phyloP scores from a whole-genome alignment of 2,329 filamentous ascomycete genomes.

The Hymenoscyphus linearis region DNA sequence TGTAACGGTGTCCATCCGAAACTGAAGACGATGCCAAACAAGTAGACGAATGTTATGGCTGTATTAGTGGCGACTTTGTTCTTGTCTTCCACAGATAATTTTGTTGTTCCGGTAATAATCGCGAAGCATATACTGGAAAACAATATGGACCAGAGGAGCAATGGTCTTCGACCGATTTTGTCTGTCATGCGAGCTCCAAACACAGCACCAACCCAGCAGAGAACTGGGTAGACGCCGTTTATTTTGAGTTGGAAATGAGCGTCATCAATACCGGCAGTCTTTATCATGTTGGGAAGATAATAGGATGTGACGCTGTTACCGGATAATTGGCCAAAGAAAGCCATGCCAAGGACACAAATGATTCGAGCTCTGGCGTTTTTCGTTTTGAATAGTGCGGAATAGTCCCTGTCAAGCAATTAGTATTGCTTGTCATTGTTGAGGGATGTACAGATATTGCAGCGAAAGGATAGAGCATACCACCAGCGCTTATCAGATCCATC shows the following conservation, averaged over 20 bases:
- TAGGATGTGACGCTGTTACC: slow-evolving; percentile 41
- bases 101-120: slow-evolving; percentile 25
- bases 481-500: slow-evolving; percentile 23
- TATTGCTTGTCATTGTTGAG: background rate
- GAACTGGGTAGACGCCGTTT: slow-evolving; percentile 35
- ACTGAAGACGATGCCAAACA: slow-evolving; percentile 48
- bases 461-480: slow-evolving; percentile 11
- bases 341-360: slow-evolving; percentile 31
- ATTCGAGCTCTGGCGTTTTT: slow-evolving; percentile 26
- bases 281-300: slow-evolving; percentile 41
- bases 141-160: slow-evolving; percentile 43
- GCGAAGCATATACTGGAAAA: slow-evolving; percentile 29
- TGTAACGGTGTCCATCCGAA: slow-evolving; percentile 48
- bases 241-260: slow-evolving; percentile 38
- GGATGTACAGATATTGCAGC: background rate
- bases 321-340: slow-evolving; percentile 8
- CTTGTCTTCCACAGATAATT: slow-evolving; percentile 27
- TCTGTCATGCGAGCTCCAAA: slow-evolving; percentile 41
- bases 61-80: slow-evolving; percentile 27
- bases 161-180: slow-evolving; percentile 36
- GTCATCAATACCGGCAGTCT: slow-evolving; percentile 35
- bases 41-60: slow-evolving; percentile 44
- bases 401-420: slow-evolving; percentile 22
- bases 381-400: slow-evolving; percentile 25
- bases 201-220: slow-evolving; percentile 37